Percentiles rank a stretch among this genome's conserved stretches.
Conservation (phyloP, 345 rosid genomes). For the Barbarea vulgaris region DNA sequence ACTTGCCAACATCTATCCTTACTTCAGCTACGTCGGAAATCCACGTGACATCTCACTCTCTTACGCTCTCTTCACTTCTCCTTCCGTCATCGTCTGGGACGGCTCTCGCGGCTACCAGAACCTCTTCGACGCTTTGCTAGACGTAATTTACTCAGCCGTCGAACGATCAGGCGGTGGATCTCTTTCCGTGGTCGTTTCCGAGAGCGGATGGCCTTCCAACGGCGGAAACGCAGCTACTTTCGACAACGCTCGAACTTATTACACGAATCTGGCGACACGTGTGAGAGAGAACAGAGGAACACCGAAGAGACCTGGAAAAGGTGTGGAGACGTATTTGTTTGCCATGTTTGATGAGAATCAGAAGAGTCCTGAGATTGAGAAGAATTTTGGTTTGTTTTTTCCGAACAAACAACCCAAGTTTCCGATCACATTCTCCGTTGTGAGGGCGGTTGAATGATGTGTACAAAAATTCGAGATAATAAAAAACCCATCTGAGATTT, state of each 20-base stretch:
- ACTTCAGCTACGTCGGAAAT: slow-evolving; percentile 37
- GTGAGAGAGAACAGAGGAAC: slow-evolving; percentile 41
- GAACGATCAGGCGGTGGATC: slow-evolving; percentile 35
- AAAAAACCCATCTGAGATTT: neutral
- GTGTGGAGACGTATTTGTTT: slow-evolving; percentile 42
- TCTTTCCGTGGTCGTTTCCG: slow-evolving; percentile 36
- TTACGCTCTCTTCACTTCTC: slow-evolving; percentile 49
- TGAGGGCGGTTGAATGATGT: slow-evolving; percentile 25
- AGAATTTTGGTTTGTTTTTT: slow-evolving; percentile 41
- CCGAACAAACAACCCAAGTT: slow-evolving; percentile 37
- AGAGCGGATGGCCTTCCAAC: slow-evolving; percentile 44
- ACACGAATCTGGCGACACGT: slow-evolving; percentile 33
- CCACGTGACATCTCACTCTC: slow-evolving; percentile 38
- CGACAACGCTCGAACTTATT: slow-evolving; percentile 35
- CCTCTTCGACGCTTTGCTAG: slow-evolving; percentile 42
- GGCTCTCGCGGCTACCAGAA: slow-evolving; percentile 40
- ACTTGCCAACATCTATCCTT: slow-evolving; percentile 48
- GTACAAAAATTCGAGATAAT: neutral
- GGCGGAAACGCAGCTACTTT: slow-evolving; percentile 34
- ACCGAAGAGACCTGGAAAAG: slow-evolving; percentile 41
- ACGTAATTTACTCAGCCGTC: slow-evolving; percentile 29
- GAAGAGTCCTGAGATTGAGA: slow-evolving; percentile 39
- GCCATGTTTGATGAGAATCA: slow-evolving; percentile 46
- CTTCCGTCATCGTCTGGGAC: slow-evolving; percentile 40
- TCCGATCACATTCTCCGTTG: slow-evolving; percentile 20